Evolutionary conservation across 1,284 basidiomycete species (phyloP).

Genomic region (Schizophyllum commune): DNA sequence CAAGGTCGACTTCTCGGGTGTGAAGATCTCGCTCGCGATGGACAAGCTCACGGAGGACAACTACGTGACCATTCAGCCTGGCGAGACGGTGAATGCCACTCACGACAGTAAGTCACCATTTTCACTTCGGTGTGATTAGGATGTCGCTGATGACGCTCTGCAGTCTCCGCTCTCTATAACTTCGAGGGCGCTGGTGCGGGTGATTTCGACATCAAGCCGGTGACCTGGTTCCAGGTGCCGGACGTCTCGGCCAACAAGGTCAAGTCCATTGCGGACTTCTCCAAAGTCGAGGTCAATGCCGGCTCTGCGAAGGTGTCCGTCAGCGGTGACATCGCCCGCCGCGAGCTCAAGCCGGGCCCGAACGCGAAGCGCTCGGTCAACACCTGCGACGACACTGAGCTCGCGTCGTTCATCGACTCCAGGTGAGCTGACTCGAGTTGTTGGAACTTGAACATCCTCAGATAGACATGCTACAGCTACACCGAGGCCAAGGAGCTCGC

Average conservation of each 20-base stretch:
- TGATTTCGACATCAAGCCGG: slow-evolving; percentile 25
- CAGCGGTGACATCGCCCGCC: slow-evolving; percentile 20
- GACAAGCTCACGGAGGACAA: slow-evolving; percentile 27
- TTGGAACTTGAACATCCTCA: too few relatives aligned
- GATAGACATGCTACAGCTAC: slow-evolving; percentile 16
- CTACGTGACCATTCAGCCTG: slow-evolving; percentile 31
- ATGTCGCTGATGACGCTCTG: background rate
- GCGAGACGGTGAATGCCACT: slow-evolving; percentile 28
- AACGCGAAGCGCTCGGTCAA: slow-evolving; percentile 22
- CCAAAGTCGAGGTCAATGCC: slow-evolving; percentile 16
- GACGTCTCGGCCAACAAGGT: slow-evolving; percentile 15
- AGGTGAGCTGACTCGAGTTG: too few relatives aligned
- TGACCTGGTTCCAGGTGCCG: slow-evolving; percentile 23
- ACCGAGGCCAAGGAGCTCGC: slow-evolving; percentile 29
- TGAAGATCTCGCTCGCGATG: slow-evolving; percentile 23
- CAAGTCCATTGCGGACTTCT: background rate
- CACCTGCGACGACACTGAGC: slow-evolving; percentile 15
- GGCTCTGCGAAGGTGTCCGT: slow-evolving; percentile 21
- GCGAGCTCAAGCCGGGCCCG: slow-evolving; percentile 22
- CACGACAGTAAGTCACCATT: slow-evolving; percentile 25
- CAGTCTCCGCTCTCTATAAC: slow-evolving; percentile 28
- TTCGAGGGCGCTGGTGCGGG: slow-evolving; percentile 26
- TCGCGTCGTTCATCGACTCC: background rate
- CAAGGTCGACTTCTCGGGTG: slow-evolving; percentile 32
- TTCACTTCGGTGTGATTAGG: background rate